Evolutionary conservation across 148 eudicot genomes (phyloP).

Genomic region (Camellia lanceoleosa): DNA sequence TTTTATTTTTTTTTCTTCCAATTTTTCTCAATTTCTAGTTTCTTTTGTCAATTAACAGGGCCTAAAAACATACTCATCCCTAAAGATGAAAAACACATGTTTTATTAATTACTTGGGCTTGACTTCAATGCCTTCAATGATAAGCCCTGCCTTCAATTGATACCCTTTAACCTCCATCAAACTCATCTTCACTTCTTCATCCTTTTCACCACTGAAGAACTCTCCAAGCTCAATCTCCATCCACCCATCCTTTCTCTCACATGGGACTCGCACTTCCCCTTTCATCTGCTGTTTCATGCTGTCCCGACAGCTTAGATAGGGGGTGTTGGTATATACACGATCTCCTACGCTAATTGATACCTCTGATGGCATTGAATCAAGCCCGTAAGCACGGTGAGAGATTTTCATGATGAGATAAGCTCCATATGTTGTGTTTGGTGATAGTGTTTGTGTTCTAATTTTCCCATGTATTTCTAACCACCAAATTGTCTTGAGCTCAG

Average conservation of each 20-base stretch:
- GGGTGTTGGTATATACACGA: not conserved
- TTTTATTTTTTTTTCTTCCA: too few species aligned
- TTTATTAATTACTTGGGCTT: conserved; percentile 22
- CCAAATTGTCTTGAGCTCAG: not conserved
- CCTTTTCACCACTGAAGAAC: conserved; percentile 19
- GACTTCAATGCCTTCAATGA: conserved; percentile 48
- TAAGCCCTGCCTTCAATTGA: conserved; percentile 42
- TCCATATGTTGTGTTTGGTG: conserved; percentile 27
- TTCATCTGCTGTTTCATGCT: conserved; percentile 9
- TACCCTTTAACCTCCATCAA: conserved; percentile 28
- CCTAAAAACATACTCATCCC: too few species aligned
- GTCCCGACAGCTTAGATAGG: conserved; percentile 14
- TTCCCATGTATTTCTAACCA: conserved; percentile 21
- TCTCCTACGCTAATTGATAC: conserved; percentile 4
- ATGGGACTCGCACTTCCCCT: conserved; percentile 7
- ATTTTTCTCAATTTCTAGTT: too few species aligned
- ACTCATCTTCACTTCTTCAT: conserved; percentile 33
- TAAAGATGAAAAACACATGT: too few species aligned
- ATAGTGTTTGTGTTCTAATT: conserved; percentile 24
- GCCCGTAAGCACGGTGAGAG: conserved; percentile 12
- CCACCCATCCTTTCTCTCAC: conserved; percentile 42
- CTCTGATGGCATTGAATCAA: conserved; percentile 11
- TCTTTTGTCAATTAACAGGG: too few species aligned
- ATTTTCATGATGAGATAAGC: conserved; percentile 14
- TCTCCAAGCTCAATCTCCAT: conserved; percentile 38